A percentile compares a stretch with the other conserved stretches of the same genome.
phyloP scores from a whole-genome alignment of 2,329 filamentous ascomycete species.

The Apiospora malaysiana region DNA sequence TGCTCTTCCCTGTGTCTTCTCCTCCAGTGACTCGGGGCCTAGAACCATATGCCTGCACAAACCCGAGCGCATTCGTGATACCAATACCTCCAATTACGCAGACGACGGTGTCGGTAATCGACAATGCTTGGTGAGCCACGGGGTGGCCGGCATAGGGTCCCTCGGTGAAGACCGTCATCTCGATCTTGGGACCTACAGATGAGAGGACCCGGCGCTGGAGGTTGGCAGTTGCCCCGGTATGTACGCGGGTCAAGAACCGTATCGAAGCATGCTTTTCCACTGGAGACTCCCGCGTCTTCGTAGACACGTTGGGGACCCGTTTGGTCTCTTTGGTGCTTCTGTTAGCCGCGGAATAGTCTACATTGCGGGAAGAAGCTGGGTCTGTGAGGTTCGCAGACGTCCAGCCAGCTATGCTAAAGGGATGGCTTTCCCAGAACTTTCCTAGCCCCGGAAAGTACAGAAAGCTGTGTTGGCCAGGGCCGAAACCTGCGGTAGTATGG shows the following conservation, averaged over 20 bases:
- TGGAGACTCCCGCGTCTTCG: not conserved
- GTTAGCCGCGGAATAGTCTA: not conserved
- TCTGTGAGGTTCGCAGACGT: not conserved
- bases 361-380: not conserved
- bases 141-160: constrained; percentile 30
- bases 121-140: constrained; percentile 24
- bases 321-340: not conserved
- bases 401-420: constrained; percentile 34
- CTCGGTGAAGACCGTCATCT: constrained; percentile 28
- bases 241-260: constrained; percentile 27
- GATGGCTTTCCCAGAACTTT: constrained; percentile 36
- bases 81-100: constrained; percentile 30
- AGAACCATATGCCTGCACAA: constrained; percentile 31
- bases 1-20: not conserved
- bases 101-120: constrained; percentile 28
- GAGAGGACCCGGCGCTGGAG: constrained; percentile 25
- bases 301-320: not conserved
- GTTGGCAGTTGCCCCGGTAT: constrained; percentile 27
- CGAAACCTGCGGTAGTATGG: constrained; percentile 20
- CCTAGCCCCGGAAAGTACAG: constrained; percentile 30
- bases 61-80: constrained; percentile 29
- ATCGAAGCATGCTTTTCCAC: not conserved
- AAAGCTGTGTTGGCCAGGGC: constrained; percentile 30
- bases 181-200: not conserved
- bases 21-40: not conserved